Conservation (phyloP, 345 rosid genomes). For the Murraya paniculata region DNA sequence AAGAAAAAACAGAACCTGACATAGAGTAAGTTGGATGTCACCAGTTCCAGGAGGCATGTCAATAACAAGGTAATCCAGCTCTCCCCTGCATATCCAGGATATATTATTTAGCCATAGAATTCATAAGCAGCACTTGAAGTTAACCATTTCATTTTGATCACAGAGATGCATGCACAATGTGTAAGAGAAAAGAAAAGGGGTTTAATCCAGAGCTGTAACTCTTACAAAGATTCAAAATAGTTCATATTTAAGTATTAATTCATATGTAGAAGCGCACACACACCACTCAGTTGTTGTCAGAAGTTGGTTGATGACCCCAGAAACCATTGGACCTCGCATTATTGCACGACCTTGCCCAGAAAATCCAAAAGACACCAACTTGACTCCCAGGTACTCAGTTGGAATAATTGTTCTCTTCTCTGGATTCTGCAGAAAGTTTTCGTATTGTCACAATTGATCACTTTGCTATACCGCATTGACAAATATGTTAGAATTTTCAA, state of each 20-base stretch:
- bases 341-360: slow-evolving; percentile 96
- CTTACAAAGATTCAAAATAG: background rate
- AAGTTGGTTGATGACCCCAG: slow-evolving; percentile 94
- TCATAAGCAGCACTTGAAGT: background rate
- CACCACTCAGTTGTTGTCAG: slow-evolving; percentile 95
- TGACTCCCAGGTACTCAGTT: slow-evolving; percentile 90
- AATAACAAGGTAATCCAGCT: slow-evolving; percentile 92
- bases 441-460: slow-evolving; percentile 17
- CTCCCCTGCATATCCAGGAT: slow-evolving; percentile 59
- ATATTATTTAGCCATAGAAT: slow-evolving; percentile 1
- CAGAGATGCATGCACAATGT: background rate
- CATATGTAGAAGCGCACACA: slow-evolving; percentile 12
- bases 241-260: background rate
- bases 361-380: slow-evolving; percentile 93
- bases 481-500: slow-evolving; percentile 9
- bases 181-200: background rate
- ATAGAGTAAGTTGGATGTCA: slow-evolving; percentile 90
- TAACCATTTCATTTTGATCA: background rate
- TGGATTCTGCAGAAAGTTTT: slow-evolving; percentile 57
- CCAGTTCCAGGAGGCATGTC: slow-evolving; percentile 99
- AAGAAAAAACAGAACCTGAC: slow-evolving; percentile 62
- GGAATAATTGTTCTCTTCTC: slow-evolving; percentile 86
- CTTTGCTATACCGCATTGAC: background rate
- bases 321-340: slow-evolving; percentile 99
- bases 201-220: background rate